phyloP scores from a whole-genome alignment of 371 early-diverging fungal species.

The Chytridium lagenaria region DNA sequence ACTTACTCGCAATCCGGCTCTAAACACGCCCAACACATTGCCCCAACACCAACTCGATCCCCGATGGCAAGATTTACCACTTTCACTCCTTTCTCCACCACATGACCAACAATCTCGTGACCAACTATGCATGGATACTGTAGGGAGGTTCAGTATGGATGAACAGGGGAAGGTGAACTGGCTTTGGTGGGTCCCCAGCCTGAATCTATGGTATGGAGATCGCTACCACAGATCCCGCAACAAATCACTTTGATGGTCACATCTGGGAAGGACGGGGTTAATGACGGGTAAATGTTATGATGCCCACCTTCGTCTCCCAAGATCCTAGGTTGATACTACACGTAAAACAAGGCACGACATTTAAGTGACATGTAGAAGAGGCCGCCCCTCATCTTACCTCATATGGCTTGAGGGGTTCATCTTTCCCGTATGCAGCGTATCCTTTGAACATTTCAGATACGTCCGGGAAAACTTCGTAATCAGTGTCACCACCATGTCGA shows the following conservation, averaged over 20 bases:
- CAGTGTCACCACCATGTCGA: too few relatives aligned
- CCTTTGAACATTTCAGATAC: slow-evolving; percentile 10
- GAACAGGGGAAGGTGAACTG: neutral
- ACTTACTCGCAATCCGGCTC: slow-evolving; percentile 42
- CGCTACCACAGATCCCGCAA: slow-evolving; percentile 47
- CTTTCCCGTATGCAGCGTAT: slow-evolving; percentile 17
- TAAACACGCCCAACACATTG: slow-evolving; percentile 49
- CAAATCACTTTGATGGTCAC: slow-evolving; percentile 51
- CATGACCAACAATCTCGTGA: slow-evolving; percentile 48
- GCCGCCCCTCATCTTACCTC: too few relatives aligned
- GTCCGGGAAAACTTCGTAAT: too few relatives aligned
- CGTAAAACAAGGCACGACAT: neutral
- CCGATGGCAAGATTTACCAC: slow-evolving; percentile 71
- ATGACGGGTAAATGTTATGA: neutral
- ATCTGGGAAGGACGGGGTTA: slow-evolving; percentile 53
- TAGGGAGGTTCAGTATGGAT: neutral
- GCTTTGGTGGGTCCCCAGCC: slow-evolving; percentile 67
- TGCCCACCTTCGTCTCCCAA: slow-evolving; percentile 26
- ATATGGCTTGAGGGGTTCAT: slow-evolving; percentile 5
- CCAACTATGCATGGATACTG: slow-evolving; percentile 55
- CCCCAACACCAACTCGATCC: slow-evolving; percentile 49
- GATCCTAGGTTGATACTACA: slow-evolving; percentile 33
- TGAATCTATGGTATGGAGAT: slow-evolving; percentile 36
- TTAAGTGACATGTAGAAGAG: too few relatives aligned
- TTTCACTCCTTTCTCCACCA: slow-evolving; percentile 29